These are phyloP conservation scores for Syzygium jambos DNA, from an alignment of 345 rosid species.

Conservation along the genomic window DNA sequence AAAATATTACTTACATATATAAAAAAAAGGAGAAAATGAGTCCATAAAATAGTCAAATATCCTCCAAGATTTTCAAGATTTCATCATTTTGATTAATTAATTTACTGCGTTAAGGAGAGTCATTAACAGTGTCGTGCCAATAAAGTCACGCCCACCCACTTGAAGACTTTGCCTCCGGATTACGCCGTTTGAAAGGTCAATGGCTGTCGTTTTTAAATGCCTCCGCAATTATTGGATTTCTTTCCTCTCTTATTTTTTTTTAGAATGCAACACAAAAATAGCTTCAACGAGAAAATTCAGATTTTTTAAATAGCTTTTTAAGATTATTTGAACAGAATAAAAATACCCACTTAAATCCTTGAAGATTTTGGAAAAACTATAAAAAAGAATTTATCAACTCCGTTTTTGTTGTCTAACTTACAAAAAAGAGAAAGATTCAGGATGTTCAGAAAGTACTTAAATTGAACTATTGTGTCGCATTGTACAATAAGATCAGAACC, in stretches of 20 bases:
- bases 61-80: neutral
- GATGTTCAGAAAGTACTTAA: fast-evolving
- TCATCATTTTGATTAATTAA: neutral
- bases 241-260: neutral
- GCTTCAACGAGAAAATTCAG: neutral
- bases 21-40: neutral
- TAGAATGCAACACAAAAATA: neutral
- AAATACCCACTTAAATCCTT: neutral
- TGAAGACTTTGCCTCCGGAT: neutral
- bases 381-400: neutral
- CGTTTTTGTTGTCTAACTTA: neutral
- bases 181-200: neutral
- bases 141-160: neutral
- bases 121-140: neutral
- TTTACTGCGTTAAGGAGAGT: neutral
- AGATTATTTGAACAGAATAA: neutral
- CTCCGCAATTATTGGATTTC: neutral
- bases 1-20: neutral
- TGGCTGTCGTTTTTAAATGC: neutral
- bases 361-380: neutral
- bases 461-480: neutral
- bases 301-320: neutral
- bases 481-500: neutral
- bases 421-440: neutral
- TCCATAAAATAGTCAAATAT: neutral